These are phyloP conservation scores for Cryphonectria nitschkei DNA, from an alignment of 2,329 filamentous ascomycete genomes.

Conservation along the genomic window DNA sequence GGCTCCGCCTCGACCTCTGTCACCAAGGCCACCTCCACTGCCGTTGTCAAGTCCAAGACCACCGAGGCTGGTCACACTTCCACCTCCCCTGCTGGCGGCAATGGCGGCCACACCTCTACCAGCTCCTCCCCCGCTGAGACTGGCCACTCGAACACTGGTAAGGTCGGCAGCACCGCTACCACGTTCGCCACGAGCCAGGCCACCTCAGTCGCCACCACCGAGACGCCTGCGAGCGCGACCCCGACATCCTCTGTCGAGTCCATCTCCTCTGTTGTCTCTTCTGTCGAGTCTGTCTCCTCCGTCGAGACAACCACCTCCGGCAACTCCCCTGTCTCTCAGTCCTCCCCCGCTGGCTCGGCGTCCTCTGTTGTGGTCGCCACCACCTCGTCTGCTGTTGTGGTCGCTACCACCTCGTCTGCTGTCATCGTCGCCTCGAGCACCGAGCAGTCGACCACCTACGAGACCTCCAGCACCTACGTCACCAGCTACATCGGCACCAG, in stretches of 20 bases:
- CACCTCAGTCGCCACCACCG: constrained; percentile 25
- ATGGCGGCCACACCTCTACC: constrained; percentile 4
- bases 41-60: constrained; percentile 31
- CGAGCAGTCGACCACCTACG: constrained; percentile 24
- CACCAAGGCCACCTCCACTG: constrained; percentile 32
- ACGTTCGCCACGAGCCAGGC: constrained; percentile 18
- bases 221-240: constrained; percentile 14
- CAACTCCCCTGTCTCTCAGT: constrained; percentile 14
- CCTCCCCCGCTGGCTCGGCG: constrained; percentile 18
- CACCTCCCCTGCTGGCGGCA: not conserved
- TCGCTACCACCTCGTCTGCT: not conserved
- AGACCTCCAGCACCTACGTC: constrained; percentile 28
- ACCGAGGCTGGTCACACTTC: constrained; percentile 17
- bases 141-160: constrained; percentile 3
- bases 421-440: not conserved
- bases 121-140: constrained; percentile 4
- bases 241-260: constrained; percentile 1
- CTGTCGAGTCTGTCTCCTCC: constrained; percentile 25
- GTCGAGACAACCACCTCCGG: constrained; percentile 18
- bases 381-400: not conserved
- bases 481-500: constrained; percentile 33
- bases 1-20: constrained; percentile 38
- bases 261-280: constrained; percentile 28
- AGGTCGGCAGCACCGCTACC: constrained; percentile 22
- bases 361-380: not conserved